Evolutionary conservation across 1,284 basidiomycete genomes (phyloP).

Genomic region (Inonotus obliquus): DNA sequence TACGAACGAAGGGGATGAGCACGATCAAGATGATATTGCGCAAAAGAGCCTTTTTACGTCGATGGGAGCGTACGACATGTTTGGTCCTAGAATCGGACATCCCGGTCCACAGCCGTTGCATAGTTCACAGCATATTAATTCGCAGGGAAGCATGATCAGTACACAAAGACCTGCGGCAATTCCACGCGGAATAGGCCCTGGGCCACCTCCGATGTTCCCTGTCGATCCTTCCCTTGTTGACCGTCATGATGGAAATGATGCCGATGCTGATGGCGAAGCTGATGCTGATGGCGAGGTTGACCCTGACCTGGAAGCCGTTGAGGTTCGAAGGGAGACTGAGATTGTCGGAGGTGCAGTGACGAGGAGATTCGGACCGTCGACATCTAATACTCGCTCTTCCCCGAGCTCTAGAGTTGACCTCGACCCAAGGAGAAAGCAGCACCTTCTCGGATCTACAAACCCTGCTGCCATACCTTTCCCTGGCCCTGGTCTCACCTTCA

Average conservation of each 20-base stretch:
- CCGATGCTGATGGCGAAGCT: not conserved
- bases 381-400: constrained; percentile 8
- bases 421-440: not conserved
- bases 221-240: constrained; percentile 9
- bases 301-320: not conserved
- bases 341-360: not conserved
- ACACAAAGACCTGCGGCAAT: not conserved
- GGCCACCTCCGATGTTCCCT: constrained; percentile 2
- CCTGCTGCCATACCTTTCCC: not conserved
- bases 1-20: constrained; percentile 8
- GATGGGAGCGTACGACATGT: not conserved
- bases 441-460: not conserved
- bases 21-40: not conserved
- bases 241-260: not conserved
- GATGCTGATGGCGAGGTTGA: not conserved
- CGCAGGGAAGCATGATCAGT: not conserved
- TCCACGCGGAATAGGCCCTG: not conserved
- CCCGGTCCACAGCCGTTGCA: not conserved
- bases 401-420: not conserved
- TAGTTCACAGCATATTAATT: not conserved
- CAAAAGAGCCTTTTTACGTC: not conserved
- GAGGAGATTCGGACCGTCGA: constrained; percentile 4
- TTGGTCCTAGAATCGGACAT: not conserved
- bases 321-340: not conserved
- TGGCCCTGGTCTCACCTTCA: not conserved